phyloP scores from a whole-genome alignment of 2,329 filamentous ascomycete genomes.

The Sporothrix protearum region DNA sequence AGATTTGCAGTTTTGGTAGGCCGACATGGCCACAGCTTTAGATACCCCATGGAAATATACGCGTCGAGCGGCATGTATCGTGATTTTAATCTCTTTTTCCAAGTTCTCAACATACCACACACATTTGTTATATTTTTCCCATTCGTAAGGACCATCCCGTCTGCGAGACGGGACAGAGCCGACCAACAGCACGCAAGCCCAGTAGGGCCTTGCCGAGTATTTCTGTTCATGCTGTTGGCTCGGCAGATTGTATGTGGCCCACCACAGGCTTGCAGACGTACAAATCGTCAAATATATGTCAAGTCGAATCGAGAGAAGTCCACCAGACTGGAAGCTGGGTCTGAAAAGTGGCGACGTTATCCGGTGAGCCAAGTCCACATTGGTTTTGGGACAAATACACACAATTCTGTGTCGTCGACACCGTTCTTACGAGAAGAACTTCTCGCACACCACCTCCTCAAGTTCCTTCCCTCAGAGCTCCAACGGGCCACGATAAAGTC shows the following conservation, averaged over 20 bases:
- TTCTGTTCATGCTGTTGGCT: not conserved
- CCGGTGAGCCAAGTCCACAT: not conserved
- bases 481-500: not conserved
- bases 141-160: not conserved
- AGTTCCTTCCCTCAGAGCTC: not conserved
- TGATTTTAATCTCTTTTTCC: not conserved
- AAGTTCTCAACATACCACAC: conserved; percentile 1
- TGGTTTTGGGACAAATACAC: not conserved
- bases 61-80: conserved; percentile 1
- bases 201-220: not conserved
- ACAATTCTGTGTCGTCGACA: not conserved
- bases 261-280: not conserved
- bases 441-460: not conserved
- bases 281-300: no score
- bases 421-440: not conserved
- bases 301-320: not conserved
- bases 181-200: not conserved
- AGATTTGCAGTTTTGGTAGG: not conserved
- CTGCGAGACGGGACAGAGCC: not conserved
- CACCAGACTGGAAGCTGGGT: not conserved
- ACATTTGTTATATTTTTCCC: not conserved
- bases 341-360: not conserved
- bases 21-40: not conserved
- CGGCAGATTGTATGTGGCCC: not conserved
- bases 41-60: conserved; percentile 9